Evolutionary conservation across 202 grass and related monocot genomes (phyloP).

Genomic region (Setaria viridis): DNA sequence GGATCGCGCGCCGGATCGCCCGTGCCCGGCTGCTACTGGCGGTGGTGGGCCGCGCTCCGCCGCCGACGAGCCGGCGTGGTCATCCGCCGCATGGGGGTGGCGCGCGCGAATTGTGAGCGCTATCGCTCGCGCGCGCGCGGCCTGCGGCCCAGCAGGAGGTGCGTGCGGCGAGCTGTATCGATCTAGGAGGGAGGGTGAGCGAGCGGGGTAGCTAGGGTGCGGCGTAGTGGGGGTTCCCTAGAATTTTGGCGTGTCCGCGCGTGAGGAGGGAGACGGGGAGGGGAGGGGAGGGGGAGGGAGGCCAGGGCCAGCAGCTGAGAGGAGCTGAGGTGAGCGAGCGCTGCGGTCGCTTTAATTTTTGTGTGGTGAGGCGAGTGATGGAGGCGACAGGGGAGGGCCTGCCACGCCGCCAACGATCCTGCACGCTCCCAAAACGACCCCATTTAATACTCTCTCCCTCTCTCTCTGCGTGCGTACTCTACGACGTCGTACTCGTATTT

Average conservation of each 20-base stretch:
- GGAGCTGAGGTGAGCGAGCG: neutral
- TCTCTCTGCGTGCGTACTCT: neutral
- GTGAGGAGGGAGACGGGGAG: constrained; percentile 13
- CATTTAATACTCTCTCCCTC: constrained; percentile 38
- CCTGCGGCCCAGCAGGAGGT: neutral
- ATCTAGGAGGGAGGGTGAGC: constrained; percentile 4
- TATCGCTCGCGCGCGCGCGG: no score
- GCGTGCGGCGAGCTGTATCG: constrained; percentile 24
- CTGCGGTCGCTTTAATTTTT: constrained; percentile 30
- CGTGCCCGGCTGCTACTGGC: neutral
- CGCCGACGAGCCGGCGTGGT: neutral
- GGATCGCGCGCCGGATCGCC: constrained; percentile 22
- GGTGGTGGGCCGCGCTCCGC: neutral
- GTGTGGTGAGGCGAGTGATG: constrained; percentile 46
- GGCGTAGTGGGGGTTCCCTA: constrained; percentile 31
- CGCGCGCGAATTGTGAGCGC: neutral
- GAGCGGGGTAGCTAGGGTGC: neutral
- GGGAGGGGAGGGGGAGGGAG: neutral
- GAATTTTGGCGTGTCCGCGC: constrained; percentile 55
- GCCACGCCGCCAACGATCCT: constrained; percentile 77
- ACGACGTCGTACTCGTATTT: constrained; percentile 13
- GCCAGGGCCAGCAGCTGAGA: neutral
- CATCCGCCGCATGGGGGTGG: constrained; percentile 21
- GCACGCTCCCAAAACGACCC: constrained; percentile 38
- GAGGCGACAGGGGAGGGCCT: constrained; percentile 51